Base-by-base conservation (phyloP, 2,329 filamentous ascomycete species). In the Talaromyces albobiverticillius region DNA sequence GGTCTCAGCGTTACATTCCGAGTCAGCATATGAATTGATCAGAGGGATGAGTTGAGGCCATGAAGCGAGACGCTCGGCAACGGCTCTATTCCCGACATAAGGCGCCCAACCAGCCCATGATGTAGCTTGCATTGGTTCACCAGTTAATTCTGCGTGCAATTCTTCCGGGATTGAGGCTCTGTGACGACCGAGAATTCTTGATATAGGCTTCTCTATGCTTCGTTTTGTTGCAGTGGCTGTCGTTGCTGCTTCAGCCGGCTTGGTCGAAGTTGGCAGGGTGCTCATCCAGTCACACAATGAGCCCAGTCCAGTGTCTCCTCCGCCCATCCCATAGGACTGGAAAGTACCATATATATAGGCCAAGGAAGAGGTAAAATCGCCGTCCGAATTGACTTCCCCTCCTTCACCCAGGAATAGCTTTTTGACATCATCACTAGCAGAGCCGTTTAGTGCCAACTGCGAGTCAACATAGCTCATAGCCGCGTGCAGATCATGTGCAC, bases 391-490 rank as follows among this genome's bases (percentile, higher is more conserved):
- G 1, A 67, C 66, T 3, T 72, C 76, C 0, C 74, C 76, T 0
- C 73, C 77, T 3, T 66, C 60, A 8, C 79, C 78, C 13, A 82
- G 71, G 61, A 81, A 80, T 4, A 71, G 59, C 53, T 72, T 64
- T 58, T 81, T 82, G 36, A 82, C 69, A 0, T 64, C 62, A 0
- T 69, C 70, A 1, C 76, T 65, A 1, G 66, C 64, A 0, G 48
- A 25, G 13, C 60, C 59, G 3, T 63, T 62, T 6, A 67, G 64
- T 4, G 69, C 68, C 11, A 82, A 65, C 26, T 77, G 66, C 9
- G 62, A 61, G 59, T 82, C 80, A 42, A 82, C 77, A 58, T 79
- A 79, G 23, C 65, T 57, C 34, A 80, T 67, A 3, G 76, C 77
- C 4, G 76, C 75, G 14, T 77, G 70, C 47, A 80, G 70, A 55